Conservation (phyloP, 208 protist genomes). For the Trypanosoma vivax region DNA sequence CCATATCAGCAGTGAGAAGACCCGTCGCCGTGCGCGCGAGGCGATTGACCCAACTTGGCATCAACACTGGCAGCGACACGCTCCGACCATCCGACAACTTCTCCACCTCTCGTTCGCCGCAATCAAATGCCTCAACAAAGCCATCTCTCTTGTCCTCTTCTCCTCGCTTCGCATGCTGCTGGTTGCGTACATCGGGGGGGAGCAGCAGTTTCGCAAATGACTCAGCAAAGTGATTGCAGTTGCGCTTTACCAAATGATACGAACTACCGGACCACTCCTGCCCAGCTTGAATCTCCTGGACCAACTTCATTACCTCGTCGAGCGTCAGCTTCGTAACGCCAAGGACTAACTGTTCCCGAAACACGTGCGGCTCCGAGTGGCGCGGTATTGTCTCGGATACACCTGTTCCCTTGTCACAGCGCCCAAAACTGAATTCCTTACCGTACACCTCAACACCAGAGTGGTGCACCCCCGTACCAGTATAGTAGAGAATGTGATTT, state of each 20-base stretch:
- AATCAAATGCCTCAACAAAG: slow-evolving; percentile 12
- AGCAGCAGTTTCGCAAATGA: slow-evolving; percentile 33
- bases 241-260: slow-evolving; percentile 66
- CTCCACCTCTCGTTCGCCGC: slow-evolving; percentile 21
- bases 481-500: slow-evolving; percentile 41
- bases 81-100: slow-evolving; percentile 15
- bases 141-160: not conserved
- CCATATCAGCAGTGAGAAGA: slow-evolving; percentile 16
- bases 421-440: slow-evolving; percentile 55
- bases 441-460: slow-evolving; percentile 68
- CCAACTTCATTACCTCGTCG: slow-evolving; percentile 22
- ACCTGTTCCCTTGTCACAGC: slow-evolving; percentile 32
- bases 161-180: slow-evolving; percentile 6
- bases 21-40: slow-evolving; percentile 20
- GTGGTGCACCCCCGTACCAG: slow-evolving; percentile 64
- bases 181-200: slow-evolving; percentile 25
- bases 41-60: slow-evolving; percentile 44
- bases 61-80: slow-evolving; percentile 26
- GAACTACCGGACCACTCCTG: slow-evolving; percentile 31
- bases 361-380: slow-evolving; percentile 48
- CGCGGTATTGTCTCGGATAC: slow-evolving; percentile 33
- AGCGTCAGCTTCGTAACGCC: slow-evolving; percentile 38
- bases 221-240: slow-evolving; percentile 70
- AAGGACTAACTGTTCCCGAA: slow-evolving; percentile 66
- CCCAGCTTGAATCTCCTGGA: slow-evolving; percentile 18